Percentiles rank a stretch among this genome's conserved stretches.
Conservation (phyloP, 139 green algal genomes). For the Cymbomonas tetramitiformis region DNA sequence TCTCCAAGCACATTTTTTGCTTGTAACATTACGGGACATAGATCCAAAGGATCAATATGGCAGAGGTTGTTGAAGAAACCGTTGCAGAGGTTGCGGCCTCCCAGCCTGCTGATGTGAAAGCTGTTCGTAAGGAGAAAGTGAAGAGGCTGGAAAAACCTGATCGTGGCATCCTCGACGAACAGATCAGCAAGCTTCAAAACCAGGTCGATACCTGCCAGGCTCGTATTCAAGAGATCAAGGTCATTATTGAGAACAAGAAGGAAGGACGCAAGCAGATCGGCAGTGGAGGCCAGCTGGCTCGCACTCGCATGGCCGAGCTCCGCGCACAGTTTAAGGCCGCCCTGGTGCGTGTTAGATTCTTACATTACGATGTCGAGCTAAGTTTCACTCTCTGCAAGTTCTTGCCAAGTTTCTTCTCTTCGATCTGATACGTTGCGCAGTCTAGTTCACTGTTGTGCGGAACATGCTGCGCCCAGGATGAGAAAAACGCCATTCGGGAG, state of each 20-base stretch:
- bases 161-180: background rate
- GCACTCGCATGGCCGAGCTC: constrained; percentile 8
- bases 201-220: constrained; percentile 8
- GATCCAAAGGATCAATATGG: no score
- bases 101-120: no score
- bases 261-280: background rate
- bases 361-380: background rate
- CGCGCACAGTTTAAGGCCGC: constrained; percentile 18
- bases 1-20: no score
- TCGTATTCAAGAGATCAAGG: constrained; percentile 23
- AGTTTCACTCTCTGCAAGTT: background rate
- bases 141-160: constrained; percentile 17
- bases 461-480: background rate
- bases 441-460: background rate
- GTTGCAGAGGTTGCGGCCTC: no score
- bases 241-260: constrained; percentile 19
- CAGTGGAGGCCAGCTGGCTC: background rate
- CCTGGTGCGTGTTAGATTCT: constrained; percentile 16
- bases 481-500: constrained; percentile 23
- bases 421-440: background rate
- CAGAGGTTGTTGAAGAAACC: no score
- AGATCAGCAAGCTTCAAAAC: constrained; percentile 14
- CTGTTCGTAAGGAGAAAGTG: no score
- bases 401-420: background rate
- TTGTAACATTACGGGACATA: no score